These are phyloP conservation scores for Paramecium pentaurelia DNA, from an alignment of 73 alveolate genomes.

Conservation along the genomic window DNA sequence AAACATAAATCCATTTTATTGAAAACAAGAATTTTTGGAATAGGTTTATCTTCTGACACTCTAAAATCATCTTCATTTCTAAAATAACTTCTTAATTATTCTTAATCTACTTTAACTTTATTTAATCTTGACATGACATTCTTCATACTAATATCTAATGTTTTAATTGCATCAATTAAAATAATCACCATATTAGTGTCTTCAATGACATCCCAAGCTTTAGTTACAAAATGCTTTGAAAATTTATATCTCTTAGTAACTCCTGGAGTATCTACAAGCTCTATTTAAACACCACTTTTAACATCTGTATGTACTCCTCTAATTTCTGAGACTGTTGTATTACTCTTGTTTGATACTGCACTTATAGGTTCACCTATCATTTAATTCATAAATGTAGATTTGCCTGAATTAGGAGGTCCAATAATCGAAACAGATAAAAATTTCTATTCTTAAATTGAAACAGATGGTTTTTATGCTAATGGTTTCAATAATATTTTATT, in stretches of 20 bases:
- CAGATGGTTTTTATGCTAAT: not conserved
- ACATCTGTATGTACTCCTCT: slow-evolving; percentile 50
- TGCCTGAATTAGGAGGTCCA: slow-evolving; percentile 65
- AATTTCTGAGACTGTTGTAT: slow-evolving; percentile 38
- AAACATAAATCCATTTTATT: slow-evolving; percentile 61
- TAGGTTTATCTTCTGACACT: not conserved
- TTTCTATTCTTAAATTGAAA: not conserved
- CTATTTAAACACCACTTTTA: slow-evolving; percentile 18
- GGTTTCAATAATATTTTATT: not conserved
- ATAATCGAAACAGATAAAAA: slow-evolving; percentile 37
- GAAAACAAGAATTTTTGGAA: slow-evolving; percentile 50
- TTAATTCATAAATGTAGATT: slow-evolving; percentile 42
- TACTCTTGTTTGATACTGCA: slow-evolving; percentile 58
- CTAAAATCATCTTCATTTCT: slow-evolving; percentile 4
- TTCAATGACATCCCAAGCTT: slow-evolving; percentile 54
- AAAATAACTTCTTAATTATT: not conserved
- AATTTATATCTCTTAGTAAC: slow-evolving; percentile 27
- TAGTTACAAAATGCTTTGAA: slow-evolving; percentile 3
- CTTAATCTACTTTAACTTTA: slow-evolving; percentile 17
- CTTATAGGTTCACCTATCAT: slow-evolving; percentile 17
- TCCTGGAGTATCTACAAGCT: slow-evolving; percentile 58
- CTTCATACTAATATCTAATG: slow-evolving; percentile 47
- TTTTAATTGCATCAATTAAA: slow-evolving; percentile 50
- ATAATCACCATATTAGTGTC: slow-evolving; percentile 22
- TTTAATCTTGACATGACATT: slow-evolving; percentile 46